Evolutionary conservation across 805 yeast species (phyloP), one percentile per base, ranked within the genome.

Genomic region (Sungouiozyma ichnusensis): DNA sequence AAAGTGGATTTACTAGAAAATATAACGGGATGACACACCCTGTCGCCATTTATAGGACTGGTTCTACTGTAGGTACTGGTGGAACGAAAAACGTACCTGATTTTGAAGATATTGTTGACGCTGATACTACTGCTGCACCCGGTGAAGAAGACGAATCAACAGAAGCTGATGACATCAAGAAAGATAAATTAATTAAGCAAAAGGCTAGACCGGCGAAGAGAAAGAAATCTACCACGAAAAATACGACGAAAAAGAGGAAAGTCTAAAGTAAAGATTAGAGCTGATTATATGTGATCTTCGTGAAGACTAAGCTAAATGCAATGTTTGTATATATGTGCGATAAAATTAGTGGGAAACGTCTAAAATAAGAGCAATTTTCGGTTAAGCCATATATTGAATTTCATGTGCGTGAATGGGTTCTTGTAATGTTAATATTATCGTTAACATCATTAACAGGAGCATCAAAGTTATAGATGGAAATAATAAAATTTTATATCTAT

Each of bases 21-120:
- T 92, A 92, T 62, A 92, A 92, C 57, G 60, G 76, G 8, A 64
- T 60, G 43, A 65, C 76, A 7, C 98, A 92, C 64, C 97, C 97
- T 2, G 77, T 81, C 1, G 86, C 94, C 2, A 85, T 84, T 50
- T 79, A 79, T 69, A 76, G 74, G 56, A 77, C 87, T 0, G 90
- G 87, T 13, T 71, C 72, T 37, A 72, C 81, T 7, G 73, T 79
- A 4, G 65, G 56, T 16, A 49, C 49, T 3, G 47, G 53, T 9
- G 48, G 49, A 17, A 44, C 50, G 13, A 18, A 46, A 16, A 38
- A 43, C 7, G 54, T 49, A n/a, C 65, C 65, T 1, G 66, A 62
- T 49, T 58, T 60, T 38, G 66, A 62, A 44, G 66, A 61, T 40
- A 52, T 62, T 16, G 62, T 62, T 14, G 67, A 62, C 45, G 64